phyloP scores from a whole-genome alignment of 2,329 filamentous ascomycete species.

The Fusarium sp. region DNA sequence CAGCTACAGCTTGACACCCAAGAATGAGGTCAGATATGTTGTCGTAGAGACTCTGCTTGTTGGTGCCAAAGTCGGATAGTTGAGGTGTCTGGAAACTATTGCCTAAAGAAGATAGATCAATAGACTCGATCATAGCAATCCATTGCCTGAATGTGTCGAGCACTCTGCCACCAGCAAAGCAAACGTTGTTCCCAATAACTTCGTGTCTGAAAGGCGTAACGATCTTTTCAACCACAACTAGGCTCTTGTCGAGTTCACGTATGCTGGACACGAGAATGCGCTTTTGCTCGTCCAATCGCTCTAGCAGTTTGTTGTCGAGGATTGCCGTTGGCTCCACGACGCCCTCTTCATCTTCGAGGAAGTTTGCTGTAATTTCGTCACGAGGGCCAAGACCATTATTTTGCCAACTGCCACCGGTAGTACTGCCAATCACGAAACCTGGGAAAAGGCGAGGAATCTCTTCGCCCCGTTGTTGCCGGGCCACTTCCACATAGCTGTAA shows the following conservation, averaged over 20 bases:
- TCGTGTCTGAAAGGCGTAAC: constrained; percentile 82
- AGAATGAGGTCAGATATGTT: constrained; percentile 89
- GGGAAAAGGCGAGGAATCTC: constrained; percentile 93
- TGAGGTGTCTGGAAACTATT: constrained; percentile 86
- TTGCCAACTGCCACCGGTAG: constrained; percentile 87
- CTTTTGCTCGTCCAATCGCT: constrained; percentile 87
- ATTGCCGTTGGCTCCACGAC: constrained; percentile 75
- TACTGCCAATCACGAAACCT: constrained; percentile 90
- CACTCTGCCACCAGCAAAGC: constrained; percentile 79
- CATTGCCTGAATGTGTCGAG: constrained; percentile 91
- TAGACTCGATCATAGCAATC: constrained; percentile 89
- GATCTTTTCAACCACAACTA: constrained; percentile 81
- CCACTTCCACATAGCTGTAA: constrained; percentile 95
- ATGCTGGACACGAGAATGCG: constrained; percentile 86
- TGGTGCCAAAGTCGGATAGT: constrained; percentile 84
- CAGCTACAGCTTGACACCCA: constrained; percentile 89
- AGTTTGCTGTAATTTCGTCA: constrained; percentile 82
- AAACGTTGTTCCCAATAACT: constrained; percentile 83
- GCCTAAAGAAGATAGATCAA: constrained; percentile 84
- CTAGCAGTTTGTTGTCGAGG: constrained; percentile 81
- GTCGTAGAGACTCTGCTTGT: constrained; percentile 95
- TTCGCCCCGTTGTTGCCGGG: constrained; percentile 90
- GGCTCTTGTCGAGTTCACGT: constrained; percentile 85
- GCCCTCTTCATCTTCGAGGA: constrained; percentile 84
- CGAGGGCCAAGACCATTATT: constrained; percentile 73